Evolutionary conservation across 768 basidiomycete genomes (phyloP).

Genomic region (Amanita fuliginea): DNA sequence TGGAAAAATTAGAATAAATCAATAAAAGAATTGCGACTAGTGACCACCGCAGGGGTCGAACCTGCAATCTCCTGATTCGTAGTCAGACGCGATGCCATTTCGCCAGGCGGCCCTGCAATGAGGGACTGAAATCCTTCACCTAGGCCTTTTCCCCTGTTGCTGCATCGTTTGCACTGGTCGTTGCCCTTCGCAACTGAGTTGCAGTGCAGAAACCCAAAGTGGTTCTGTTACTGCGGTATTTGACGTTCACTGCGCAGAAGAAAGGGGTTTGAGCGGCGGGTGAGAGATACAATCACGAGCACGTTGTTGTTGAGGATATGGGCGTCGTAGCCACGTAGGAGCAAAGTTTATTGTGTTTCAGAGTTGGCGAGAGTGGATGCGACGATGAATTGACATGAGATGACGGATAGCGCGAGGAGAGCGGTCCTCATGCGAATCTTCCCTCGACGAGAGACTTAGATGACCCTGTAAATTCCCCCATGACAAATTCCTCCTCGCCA

Average conservation of each 20-base stretch:
- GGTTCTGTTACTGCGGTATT: too few relatives aligned
- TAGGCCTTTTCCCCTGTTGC: too few relatives aligned
- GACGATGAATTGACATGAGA: neutral
- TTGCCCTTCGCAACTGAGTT: too few relatives aligned
- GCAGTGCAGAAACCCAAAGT: too few relatives aligned
- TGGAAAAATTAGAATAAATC: neutral
- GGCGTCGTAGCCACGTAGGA: neutral
- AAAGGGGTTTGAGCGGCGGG: neutral
- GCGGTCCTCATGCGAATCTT: neutral
- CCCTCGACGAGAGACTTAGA: neutral
- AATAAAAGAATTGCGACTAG: too few relatives aligned
- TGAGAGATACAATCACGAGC: too few relatives aligned
- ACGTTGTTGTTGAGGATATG: neutral
- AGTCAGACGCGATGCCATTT: conserved; percentile 94
- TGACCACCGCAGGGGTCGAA: conserved; percentile 86
- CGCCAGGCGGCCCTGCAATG: conserved; percentile 60
- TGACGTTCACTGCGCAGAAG: neutral
- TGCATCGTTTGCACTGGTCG: too few relatives aligned
- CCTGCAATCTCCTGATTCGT: conserved; percentile 91
- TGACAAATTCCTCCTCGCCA: neutral
- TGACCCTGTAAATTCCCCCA: neutral
- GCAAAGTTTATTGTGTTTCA: neutral
- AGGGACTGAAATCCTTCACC: too few relatives aligned
- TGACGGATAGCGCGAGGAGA: neutral
- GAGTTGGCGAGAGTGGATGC: neutral